phyloP scores from a whole-genome alignment of 2,329 filamentous ascomycete species.

The Mycosphaerella sp. region DNA sequence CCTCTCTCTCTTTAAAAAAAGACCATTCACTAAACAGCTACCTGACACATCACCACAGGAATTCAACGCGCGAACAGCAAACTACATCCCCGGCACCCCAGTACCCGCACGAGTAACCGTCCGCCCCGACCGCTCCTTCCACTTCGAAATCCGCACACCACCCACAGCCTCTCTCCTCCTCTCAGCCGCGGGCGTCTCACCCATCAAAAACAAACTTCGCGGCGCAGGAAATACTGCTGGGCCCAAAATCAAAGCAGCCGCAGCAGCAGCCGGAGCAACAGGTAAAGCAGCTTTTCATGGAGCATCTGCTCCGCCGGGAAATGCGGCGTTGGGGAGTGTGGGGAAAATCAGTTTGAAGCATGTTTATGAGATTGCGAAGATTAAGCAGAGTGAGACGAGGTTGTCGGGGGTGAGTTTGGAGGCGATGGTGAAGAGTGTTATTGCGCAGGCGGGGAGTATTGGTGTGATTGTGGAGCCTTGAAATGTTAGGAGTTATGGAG shows the following conservation, averaged over 20 bases:
- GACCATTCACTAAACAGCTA: constrained; percentile 4
- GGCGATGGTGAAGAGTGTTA: constrained; percentile 68
- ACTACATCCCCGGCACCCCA: constrained; percentile 75
- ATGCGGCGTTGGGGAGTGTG: constrained; percentile 69
- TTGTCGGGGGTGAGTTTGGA: constrained; percentile 70
- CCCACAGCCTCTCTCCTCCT: constrained; percentile 88
- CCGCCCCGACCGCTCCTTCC: constrained; percentile 85
- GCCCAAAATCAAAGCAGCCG: constrained; percentile 35
- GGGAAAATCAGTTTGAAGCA: constrained; percentile 89
- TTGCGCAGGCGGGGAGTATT: constrained; percentile 47
- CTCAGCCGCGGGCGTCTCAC: constrained; percentile 69
- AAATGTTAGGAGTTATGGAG: too few species aligned
- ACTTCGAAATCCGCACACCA: constrained; percentile 83
- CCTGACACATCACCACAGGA: too few species aligned
- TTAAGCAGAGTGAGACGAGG: constrained; percentile 59
- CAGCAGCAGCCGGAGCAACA: constrained; percentile 32
- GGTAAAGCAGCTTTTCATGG: constrained; percentile 33
- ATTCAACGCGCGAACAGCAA: constrained; percentile 53
- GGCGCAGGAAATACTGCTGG: constrained; percentile 57
- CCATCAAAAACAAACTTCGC: constrained; percentile 67
- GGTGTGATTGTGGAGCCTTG: constrained; percentile 46
- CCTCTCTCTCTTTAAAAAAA: neutral
- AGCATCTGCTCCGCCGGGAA: constrained; percentile 34
- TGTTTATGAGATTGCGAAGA: constrained; percentile 94
- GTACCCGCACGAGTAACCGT: constrained; percentile 88